phyloP scores from a whole-genome alignment of 257 asterid species.

The Rehmannia glutinosa region DNA sequence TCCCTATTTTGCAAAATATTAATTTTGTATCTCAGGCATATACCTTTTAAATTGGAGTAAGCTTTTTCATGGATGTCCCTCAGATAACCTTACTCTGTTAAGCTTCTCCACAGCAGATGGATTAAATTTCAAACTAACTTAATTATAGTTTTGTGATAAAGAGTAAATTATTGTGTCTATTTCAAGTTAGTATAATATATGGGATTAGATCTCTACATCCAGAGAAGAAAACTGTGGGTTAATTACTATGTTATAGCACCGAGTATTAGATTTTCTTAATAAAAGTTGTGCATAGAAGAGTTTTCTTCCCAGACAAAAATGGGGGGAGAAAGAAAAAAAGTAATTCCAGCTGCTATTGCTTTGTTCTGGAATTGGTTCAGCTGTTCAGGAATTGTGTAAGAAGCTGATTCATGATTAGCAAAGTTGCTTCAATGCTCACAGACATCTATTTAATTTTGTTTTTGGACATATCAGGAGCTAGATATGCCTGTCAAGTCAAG shows the following conservation, averaged over 20 bases:
- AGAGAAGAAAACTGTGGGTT: too few relatives aligned
- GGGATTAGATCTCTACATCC: too few relatives aligned
- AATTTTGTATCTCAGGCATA: not conserved
- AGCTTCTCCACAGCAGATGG: not conserved
- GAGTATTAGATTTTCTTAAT: too few relatives aligned
- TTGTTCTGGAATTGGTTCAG: too few relatives aligned
- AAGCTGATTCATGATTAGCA: constrained; percentile 4
- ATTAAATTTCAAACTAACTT: not conserved
- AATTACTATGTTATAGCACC: too few relatives aligned
- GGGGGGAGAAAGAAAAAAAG: too few relatives aligned
- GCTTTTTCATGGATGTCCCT: not conserved
- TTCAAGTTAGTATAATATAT: too few relatives aligned
- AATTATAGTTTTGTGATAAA: not conserved
- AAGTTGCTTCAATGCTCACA: not conserved
- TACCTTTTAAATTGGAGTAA: not conserved
- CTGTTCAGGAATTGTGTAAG: too few relatives aligned
- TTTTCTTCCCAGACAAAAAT: too few relatives aligned
- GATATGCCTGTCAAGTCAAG: constrained; percentile 69
- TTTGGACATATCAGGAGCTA: constrained; percentile 39
- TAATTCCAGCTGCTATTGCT: too few relatives aligned
- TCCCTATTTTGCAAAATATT: not conserved
- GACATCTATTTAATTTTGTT: not conserved
- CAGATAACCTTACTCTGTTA: not conserved
- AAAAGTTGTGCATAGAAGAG: too few relatives aligned
- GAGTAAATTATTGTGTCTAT: not conserved